These are phyloP conservation scores for Cyclocybe aegerita DNA, from an alignment of 768 basidiomycete genomes.

Conservation along the genomic window DNA sequence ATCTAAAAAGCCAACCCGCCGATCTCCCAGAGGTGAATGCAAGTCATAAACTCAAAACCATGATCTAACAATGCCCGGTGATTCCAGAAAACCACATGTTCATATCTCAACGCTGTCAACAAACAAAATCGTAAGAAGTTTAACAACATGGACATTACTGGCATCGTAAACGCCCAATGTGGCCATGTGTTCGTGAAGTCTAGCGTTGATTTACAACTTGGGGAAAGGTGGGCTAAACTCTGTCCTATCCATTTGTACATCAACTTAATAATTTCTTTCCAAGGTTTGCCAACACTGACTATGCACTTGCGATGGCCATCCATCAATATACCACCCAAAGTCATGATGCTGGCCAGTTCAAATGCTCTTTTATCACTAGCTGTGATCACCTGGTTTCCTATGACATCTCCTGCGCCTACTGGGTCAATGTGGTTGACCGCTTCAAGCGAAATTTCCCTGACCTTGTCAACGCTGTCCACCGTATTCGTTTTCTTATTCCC, in stretches of 20 bases:
- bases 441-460: conserved; percentile 11
- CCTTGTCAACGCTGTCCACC: conserved; percentile 6
- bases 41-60: not conserved
- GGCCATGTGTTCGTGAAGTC: conserved; percentile 21
- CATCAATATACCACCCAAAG: not conserved
- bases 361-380: no score
- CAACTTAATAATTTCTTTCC: not conserved
- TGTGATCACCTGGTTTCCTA: conserved; percentile 13
- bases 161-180: conserved; percentile 25
- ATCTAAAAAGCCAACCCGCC: conserved; percentile 5
- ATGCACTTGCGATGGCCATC: conserved; percentile 14
- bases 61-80: not conserved
- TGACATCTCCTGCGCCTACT: conserved; percentile 25
- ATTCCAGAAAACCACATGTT: conserved; percentile 20
- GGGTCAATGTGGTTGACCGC: conserved; percentile 13
- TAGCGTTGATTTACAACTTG: conserved; percentile 26
- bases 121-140: conserved; percentile 26
- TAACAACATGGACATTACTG: conserved; percentile 24
- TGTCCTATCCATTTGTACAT: not conserved
- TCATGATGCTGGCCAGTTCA: not conserved
- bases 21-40: not conserved
- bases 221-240: conserved; percentile 21
- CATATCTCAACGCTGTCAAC: conserved; percentile 22
- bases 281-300: conserved; percentile 22
- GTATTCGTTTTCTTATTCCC: conserved; percentile 16